phyloP scores from a whole-genome alignment of 148 eudicot species.

The Agrostemma githago region DNA sequence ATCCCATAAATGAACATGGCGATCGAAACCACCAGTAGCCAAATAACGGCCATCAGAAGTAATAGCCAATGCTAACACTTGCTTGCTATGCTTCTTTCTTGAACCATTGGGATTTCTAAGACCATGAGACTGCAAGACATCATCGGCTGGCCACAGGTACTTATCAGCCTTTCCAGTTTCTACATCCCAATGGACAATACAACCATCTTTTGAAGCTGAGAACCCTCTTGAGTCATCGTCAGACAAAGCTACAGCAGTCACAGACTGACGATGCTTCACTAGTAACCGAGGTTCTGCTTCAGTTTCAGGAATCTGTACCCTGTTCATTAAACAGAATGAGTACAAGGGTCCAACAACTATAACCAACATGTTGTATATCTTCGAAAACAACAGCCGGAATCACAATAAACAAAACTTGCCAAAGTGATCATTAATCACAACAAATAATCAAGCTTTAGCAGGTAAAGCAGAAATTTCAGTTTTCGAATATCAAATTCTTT shows the following conservation, averaged over 20 bases:
- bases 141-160: conserved; percentile 76
- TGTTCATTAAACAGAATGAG: conserved; percentile 17
- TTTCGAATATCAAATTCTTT: neutral
- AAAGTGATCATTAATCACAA: neutral
- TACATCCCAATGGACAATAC: conserved; percentile 80
- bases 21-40: conserved; percentile 89
- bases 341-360: neutral
- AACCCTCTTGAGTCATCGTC: conserved; percentile 77
- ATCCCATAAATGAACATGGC: conserved; percentile 97
- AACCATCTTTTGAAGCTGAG: conserved; percentile 95
- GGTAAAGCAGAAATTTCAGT: neutral
- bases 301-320: conserved; percentile 65
- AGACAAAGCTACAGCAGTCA: conserved; percentile 73
- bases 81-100: conserved; percentile 64
- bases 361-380: neutral
- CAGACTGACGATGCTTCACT: conserved; percentile 80
- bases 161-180: conserved; percentile 69
- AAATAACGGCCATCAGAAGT: conserved; percentile 91
- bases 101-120: conserved; percentile 62
- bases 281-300: conserved; percentile 42
- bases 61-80: conserved; percentile 68
- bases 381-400: neutral
- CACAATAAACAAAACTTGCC: neutral
- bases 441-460: neutral
- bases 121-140: conserved; percentile 65